A percentile compares a stretch with the other conserved stretches of the same genome.
phyloP scores from a whole-genome alignment of 768 basidiomycete species.

The Pisolithus sp. region DNA sequence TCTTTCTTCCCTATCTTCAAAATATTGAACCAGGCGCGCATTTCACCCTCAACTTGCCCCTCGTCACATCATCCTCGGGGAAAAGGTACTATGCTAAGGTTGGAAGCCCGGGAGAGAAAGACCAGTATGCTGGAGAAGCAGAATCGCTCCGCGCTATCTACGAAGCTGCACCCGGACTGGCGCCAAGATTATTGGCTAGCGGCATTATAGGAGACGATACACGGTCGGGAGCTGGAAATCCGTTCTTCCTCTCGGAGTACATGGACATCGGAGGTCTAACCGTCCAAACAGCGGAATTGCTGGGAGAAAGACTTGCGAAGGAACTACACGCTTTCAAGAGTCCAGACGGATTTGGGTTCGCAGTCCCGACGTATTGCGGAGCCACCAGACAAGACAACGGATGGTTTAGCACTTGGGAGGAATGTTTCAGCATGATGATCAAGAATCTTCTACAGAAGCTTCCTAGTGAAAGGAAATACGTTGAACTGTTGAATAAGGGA shows the following conservation, averaged over 20 bases:
- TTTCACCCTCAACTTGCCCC: slow-evolving; percentile 41
- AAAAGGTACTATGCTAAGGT: slow-evolving; percentile 56
- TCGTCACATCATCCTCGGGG: slow-evolving; percentile 51
- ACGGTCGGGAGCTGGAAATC: slow-evolving; percentile 31
- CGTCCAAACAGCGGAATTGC: slow-evolving; percentile 36
- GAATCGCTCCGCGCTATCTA: slow-evolving; percentile 61
- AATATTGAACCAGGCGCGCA: slow-evolving; percentile 44
- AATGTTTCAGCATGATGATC: slow-evolving; percentile 59
- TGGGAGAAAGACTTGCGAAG: slow-evolving; percentile 58
- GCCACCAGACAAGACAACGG: slow-evolving; percentile 64
- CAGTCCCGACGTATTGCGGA: slow-evolving; percentile 72
- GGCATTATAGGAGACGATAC: slow-evolving; percentile 31
- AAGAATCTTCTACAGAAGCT: slow-evolving; percentile 49
- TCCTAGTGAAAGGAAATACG: slow-evolving; percentile 33
- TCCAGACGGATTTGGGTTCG: slow-evolving; percentile 58
- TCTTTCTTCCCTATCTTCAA: slow-evolving; percentile 40
- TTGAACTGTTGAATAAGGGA: slow-evolving; percentile 45
- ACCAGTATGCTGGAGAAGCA: slow-evolving; percentile 65
- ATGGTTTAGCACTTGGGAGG: slow-evolving; percentile 67
- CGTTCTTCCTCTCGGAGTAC: slow-evolving; percentile 73
- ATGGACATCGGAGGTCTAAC: slow-evolving; percentile 50
- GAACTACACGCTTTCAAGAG: slow-evolving; percentile 59
- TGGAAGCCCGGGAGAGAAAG: slow-evolving; percentile 44
- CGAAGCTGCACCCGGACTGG: slow-evolving; percentile 60
- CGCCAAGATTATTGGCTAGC: slow-evolving; percentile 48